A percentile compares a stretch with the other conserved stretches of the same genome.
Conservation (phyloP, 2,329 filamentous ascomycete genomes). For the Cyphellophora attinorum region DNA sequence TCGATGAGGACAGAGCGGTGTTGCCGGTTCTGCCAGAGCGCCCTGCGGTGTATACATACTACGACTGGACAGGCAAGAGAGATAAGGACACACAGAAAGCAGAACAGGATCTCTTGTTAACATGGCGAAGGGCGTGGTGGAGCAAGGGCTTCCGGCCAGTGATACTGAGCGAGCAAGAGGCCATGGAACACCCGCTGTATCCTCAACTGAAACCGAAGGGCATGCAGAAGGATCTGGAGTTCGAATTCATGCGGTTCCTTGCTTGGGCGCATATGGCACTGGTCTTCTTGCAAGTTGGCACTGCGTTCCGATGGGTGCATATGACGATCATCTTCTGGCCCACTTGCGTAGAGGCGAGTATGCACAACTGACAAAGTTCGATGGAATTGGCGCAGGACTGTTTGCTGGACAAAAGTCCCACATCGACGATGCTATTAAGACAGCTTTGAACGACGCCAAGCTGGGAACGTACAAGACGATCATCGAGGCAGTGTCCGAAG, state of each 20-base stretch:
- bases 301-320: conserved; percentile 73
- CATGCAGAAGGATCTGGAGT: conserved; percentile 53
- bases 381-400: conserved; percentile 60
- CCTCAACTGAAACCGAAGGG: conserved; percentile 55
- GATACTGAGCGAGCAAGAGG: conserved; percentile 69
- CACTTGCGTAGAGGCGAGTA: conserved; percentile 70
- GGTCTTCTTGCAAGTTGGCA: conserved; percentile 71
- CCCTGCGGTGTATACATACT: conserved; percentile 81
- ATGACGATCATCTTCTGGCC: conserved; percentile 61
- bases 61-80: conserved; percentile 59
- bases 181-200: conserved; percentile 73
- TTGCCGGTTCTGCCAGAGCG: conserved; percentile 66
- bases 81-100: conserved; percentile 57
- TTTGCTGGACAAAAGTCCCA: conserved; percentile 60
- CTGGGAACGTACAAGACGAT: conserved; percentile 52
- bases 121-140: conserved; percentile 93
- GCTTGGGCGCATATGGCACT: conserved; percentile 85
- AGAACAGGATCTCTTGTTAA: conserved; percentile 68
- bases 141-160: conserved; percentile 82
- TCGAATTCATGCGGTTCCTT: conserved; percentile 73
- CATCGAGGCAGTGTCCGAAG: conserved; percentile 49
- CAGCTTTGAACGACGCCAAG: conserved; percentile 47
- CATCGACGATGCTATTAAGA: conserved; percentile 54
- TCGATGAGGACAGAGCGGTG: conserved; percentile 74
- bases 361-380: conserved; percentile 63